A percentile compares a stretch with the other conserved stretches of the same genome.
phyloP scores from a whole-genome alignment of 129 eudicot species.

The Apium graveolens region DNA sequence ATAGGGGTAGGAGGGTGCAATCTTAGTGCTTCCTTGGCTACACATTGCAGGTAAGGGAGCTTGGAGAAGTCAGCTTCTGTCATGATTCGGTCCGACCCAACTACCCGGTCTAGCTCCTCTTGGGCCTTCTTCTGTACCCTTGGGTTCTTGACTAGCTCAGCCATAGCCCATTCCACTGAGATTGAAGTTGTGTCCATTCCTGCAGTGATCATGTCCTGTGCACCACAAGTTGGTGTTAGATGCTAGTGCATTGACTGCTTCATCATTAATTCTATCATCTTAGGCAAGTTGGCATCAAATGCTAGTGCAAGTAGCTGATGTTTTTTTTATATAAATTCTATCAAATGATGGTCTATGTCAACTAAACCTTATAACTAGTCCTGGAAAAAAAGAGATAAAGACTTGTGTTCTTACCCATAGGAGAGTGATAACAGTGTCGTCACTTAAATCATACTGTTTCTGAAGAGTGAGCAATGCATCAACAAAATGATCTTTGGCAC shows the following conservation, averaged over 20 bases:
- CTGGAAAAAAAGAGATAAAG: not conserved
- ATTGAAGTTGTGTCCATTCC: conserved; percentile 90
- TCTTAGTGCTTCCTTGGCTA: conserved; percentile 72
- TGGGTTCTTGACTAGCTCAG: conserved; percentile 72
- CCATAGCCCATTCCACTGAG: conserved; percentile 83
- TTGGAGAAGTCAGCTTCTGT: conserved; percentile 71
- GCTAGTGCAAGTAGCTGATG: not conserved
- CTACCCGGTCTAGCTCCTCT: conserved; percentile 83
- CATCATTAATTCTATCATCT: not conserved
- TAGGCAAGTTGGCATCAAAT: not conserved
- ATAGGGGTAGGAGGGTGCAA: conserved; percentile 87
- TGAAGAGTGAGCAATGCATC: conserved; percentile 88
- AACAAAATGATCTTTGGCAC: conserved; percentile 69
- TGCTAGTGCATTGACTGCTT: not conserved
- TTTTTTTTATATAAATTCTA: too few relatives aligned
- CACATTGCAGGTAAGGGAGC: conserved; percentile 78
- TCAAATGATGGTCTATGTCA: not conserved
- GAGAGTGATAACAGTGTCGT: conserved; percentile 78
- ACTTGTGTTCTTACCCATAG: conserved; percentile 56
- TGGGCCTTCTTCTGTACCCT: conserved; percentile 82
- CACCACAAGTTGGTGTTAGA: conserved; percentile 7
- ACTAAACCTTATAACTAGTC: not conserved
- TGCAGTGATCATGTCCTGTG: conserved; percentile 87
- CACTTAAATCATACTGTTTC: conserved; percentile 67
- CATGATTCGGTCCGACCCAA: conserved; percentile 64